Base-by-base conservation (phyloP, 192 early-diverging fungal genomes). In the Rhizophagus sp. region DNA sequence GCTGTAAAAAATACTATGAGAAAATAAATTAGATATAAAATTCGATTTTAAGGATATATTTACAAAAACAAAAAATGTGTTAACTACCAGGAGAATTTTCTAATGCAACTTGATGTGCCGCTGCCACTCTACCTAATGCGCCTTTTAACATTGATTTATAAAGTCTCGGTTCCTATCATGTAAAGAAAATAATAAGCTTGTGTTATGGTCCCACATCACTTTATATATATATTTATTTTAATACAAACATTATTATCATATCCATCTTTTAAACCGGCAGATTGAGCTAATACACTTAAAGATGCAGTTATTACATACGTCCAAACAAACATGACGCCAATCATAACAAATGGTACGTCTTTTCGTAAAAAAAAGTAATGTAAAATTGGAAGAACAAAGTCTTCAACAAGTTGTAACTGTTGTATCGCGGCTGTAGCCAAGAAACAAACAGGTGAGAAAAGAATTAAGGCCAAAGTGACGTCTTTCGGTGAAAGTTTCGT, bases 221-320 rank as follows among this genome's bases (percentile, higher is more conserved):
- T 47, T 12, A 73, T 73, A 50, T 52, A 73, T 52, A 25, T 52
- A 30, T 22, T 17, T 7, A 62, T 24, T 30, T 41, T 15, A 9
- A 77, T 69, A 50, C 66, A 15, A 24, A 79, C 65, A 33, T 52
- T 68, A 70, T 79, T 79, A 69, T 69, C 67, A 64, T 79, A 79
- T 10, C 77, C 77, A 69, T 69, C 49, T 22, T 17, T 67, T 27
- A 24, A 36, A 8, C 66, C 77, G n/a, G 62, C 64, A 19, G 76
- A 27, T 67, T 78, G 76, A 24, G 76, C 76, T 22, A 64, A 30
- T 57, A 69, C 77, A 61, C 77, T 79, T 25, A 79, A 33, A 10
- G 66, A 79, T 12, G 47, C 66, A 0, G 77, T 79, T 17, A 78
- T 30, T 15, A 78, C 76, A 50, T 78, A 78, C 5, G 63, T 62